Conservation (phyloP, 2,329 filamentous ascomycete genomes). For the Hymenoscyphus salicellus region DNA sequence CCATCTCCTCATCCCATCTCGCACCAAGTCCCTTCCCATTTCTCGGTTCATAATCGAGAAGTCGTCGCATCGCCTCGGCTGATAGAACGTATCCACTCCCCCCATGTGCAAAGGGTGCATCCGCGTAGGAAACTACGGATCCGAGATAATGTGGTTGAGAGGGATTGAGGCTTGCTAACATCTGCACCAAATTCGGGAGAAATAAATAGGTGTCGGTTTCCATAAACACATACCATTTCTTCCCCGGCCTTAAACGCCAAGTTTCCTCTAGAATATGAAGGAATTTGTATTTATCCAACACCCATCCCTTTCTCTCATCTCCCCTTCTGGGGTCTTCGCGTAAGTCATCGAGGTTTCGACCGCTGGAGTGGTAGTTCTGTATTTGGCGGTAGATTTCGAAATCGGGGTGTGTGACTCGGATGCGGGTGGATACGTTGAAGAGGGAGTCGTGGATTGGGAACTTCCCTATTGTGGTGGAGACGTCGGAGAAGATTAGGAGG, state of each 20-base stretch:
- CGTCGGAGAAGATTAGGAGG: constrained; percentile 54
- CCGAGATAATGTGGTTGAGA: constrained; percentile 48
- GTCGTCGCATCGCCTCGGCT: constrained; percentile 47
- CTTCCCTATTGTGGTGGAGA: constrained; percentile 47
- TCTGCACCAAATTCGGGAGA: constrained; percentile 49
- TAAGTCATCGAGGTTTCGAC: constrained; percentile 44
- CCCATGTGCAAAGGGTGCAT: constrained; percentile 51
- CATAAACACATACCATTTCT: constrained; percentile 58
- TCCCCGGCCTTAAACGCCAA: constrained; percentile 46
- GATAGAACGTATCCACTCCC: constrained; percentile 54
- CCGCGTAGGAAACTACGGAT: constrained; percentile 44
- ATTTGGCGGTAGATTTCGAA: constrained; percentile 46
- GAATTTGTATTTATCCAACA: constrained; percentile 60
- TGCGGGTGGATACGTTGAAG: constrained; percentile 41
- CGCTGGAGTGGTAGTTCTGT: constrained; percentile 43
- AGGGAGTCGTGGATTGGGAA: constrained; percentile 46
- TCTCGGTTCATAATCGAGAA: constrained; percentile 39
- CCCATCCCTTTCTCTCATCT: constrained; percentile 41
- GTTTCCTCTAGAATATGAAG: constrained; percentile 55
- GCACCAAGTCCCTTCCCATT: constrained; percentile 40
- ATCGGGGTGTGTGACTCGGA: constrained; percentile 41
- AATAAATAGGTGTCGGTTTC: constrained; percentile 57
- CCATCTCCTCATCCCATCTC: constrained; percentile 43
- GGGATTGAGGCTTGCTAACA: constrained; percentile 45
- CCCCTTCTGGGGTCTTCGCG: constrained; percentile 35